phyloP scores from a whole-genome alignment of 2,329 filamentous ascomycete species.

The Aspergillus texensis region DNA sequence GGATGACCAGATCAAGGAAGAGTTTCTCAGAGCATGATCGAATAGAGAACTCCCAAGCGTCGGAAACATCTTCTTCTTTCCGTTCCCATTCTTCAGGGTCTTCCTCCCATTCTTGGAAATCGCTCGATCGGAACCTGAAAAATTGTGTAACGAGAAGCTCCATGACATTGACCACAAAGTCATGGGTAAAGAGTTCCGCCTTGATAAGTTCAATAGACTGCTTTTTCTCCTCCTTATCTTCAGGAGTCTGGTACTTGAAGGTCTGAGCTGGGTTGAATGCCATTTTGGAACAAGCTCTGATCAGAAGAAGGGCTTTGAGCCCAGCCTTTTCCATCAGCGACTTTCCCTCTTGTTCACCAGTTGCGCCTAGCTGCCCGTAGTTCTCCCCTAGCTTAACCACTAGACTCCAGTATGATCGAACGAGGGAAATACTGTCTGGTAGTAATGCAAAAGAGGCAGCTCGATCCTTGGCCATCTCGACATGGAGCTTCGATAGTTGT shows the following conservation, averaged over 20 bases:
- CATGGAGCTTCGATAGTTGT: slow-evolving; percentile 88
- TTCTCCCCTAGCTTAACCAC: slow-evolving; percentile 75
- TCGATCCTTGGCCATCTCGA: slow-evolving; percentile 79
- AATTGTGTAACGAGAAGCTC: slow-evolving; percentile 83
- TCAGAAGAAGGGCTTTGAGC: slow-evolving; percentile 78
- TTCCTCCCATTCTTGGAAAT: slow-evolving; percentile 90
- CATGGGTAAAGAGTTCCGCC: slow-evolving; percentile 71
- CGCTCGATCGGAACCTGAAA: slow-evolving; percentile 81
- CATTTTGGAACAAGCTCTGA: slow-evolving; percentile 83
- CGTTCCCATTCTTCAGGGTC: slow-evolving; percentile 96
- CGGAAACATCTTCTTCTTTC: slow-evolving; percentile 79
- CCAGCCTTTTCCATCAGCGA: slow-evolving; percentile 75
- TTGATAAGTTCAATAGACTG: slow-evolving; percentile 71
- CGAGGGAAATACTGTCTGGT: slow-evolving; percentile 75
- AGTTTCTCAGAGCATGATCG: slow-evolving; percentile 91
- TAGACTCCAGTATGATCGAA: slow-evolving; percentile 82
- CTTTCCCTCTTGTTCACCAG: slow-evolving; percentile 52
- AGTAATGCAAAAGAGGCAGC: slow-evolving; percentile 81
- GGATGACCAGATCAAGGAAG: slow-evolving; percentile 85
- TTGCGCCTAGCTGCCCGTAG: slow-evolving; percentile 50
- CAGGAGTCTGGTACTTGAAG: slow-evolving; percentile 77
- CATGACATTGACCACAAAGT: slow-evolving; percentile 78
- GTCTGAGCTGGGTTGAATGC: slow-evolving; percentile 78
- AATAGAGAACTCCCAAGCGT: slow-evolving; percentile 89
- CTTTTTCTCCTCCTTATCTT: slow-evolving; percentile 75